phyloP scores from a whole-genome alignment of 345 rosid genomes.

The Camelina sativa region DNA sequence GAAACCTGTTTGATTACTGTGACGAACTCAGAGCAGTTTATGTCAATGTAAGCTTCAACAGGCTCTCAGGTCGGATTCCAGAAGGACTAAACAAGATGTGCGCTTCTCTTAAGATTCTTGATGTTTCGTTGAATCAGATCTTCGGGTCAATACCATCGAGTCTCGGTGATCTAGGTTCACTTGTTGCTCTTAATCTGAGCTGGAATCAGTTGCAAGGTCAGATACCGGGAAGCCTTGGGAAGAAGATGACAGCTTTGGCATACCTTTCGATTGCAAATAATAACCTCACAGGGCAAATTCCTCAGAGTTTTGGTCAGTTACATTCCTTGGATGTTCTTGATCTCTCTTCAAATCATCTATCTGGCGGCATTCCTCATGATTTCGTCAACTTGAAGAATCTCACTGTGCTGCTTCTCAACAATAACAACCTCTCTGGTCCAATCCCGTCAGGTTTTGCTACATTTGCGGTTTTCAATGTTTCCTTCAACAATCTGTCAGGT shows the following conservation, averaged over 20 bases:
- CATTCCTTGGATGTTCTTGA: constrained; percentile 45
- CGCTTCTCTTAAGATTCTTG: constrained; percentile 58
- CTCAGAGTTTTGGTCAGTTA: constrained; percentile 49
- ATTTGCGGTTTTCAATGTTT: constrained; percentile 49
- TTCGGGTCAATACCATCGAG: constrained; percentile 51
- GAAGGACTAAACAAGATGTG: constrained; percentile 52
- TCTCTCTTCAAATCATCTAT: constrained; percentile 46
- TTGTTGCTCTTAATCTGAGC: constrained; percentile 59
- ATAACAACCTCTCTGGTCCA: constrained; percentile 55
- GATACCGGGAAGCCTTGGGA: constrained; percentile 50
- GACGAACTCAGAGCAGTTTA: constrained; percentile 47
- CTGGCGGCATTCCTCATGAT: constrained; percentile 53
- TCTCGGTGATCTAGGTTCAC: constrained; percentile 49
- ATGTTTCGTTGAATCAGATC: constrained; percentile 60
- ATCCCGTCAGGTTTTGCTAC: constrained; percentile 52
- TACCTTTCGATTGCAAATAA: constrained; percentile 57
- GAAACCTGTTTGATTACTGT: constrained; percentile 54
- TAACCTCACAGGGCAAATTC: constrained; percentile 54
- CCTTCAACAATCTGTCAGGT: constrained; percentile 59
- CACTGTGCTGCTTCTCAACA: constrained; percentile 52
- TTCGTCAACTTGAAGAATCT: constrained; percentile 54
- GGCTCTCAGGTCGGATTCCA: constrained; percentile 60
- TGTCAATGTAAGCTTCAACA: constrained; percentile 57
- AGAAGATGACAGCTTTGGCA: constrained; percentile 50
- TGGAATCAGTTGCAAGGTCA: constrained; percentile 57